Evolutionary conservation across 768 basidiomycete genomes (phyloP).

Genomic region (Porpolomopsis calyptriformis): DNA sequence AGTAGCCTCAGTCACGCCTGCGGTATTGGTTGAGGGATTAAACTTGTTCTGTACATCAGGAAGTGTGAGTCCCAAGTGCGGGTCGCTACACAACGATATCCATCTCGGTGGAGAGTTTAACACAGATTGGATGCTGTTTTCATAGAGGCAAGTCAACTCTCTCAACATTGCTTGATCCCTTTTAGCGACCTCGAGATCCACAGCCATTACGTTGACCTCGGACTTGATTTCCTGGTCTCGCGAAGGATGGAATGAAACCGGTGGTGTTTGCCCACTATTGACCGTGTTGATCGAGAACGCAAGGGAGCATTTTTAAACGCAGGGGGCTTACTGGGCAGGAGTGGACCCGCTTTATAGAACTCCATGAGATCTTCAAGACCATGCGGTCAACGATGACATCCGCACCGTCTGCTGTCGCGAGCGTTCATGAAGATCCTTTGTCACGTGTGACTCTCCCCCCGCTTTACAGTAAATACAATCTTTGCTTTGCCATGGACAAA

Average conservation of each 20-base stretch:
- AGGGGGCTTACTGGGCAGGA: not conserved
- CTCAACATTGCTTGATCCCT: constrained; percentile 8
- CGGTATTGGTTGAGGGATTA: constrained; percentile 4
- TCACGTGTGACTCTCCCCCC: too few relatives aligned
- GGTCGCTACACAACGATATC: constrained; percentile 13
- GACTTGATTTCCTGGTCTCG: constrained; percentile 3
- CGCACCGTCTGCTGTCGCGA: not conserved
- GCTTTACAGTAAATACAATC: too few relatives aligned
- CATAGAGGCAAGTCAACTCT: not conserved
- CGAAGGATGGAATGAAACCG: constrained; percentile 2
- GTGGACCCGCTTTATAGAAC: not conserved
- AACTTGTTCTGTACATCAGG: constrained; percentile 3
- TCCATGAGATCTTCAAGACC: constrained; percentile 1
- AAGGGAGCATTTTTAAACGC: not conserved
- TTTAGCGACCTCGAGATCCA: not conserved
- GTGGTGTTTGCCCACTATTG: not conserved
- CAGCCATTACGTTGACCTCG: not conserved
- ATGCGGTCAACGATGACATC: not conserved
- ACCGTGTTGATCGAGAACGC: not conserved
- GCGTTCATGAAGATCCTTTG: too few relatives aligned
- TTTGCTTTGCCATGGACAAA: constrained; percentile 46
- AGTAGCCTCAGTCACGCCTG: constrained; percentile 2
- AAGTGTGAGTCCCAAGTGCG: constrained; percentile 6
- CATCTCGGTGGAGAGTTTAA: constrained; percentile 16
- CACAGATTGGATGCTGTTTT: not conserved